phyloP scores from a whole-genome alignment of 2,329 filamentous ascomycete species.

The Neopestalotiopsis clavispora region DNA sequence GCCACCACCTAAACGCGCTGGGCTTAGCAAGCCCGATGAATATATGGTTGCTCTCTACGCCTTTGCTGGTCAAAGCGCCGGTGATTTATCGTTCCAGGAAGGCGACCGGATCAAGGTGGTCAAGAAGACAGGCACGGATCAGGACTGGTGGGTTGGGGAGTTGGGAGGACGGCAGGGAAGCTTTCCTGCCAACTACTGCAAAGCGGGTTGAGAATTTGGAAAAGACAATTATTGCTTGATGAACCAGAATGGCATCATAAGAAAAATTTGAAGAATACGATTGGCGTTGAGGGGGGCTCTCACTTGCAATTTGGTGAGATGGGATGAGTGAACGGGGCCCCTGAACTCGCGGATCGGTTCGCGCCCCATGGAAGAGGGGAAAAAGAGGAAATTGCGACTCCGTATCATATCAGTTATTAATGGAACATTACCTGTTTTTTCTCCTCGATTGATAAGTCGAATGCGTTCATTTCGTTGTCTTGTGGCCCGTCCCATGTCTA shows the following conservation, averaged over 20 bases:
- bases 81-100: conserved; percentile 76
- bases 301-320: not conserved
- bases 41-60: conserved; percentile 77
- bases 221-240: not conserved
- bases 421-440: not conserved
- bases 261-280: not conserved
- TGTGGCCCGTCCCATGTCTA: too few relatives aligned
- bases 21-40: conserved; percentile 50
- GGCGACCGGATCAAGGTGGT: conserved; percentile 79
- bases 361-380: not conserved
- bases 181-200: conserved; percentile 86
- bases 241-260: not conserved
- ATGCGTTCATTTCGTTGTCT: not conserved
- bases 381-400: not conserved
- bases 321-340: not conserved
- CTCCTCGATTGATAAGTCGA: not conserved
- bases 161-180: conserved; percentile 69
- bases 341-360: not conserved
- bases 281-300: not conserved
- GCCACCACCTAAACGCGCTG: conserved; percentile 65
- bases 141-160: conserved; percentile 91
- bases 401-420: not conserved
- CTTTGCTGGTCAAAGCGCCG: conserved; percentile 71
- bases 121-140: conserved; percentile 77
- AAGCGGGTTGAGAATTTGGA: conserved; percentile 34